Conservation (phyloP, 345 rosid species). For the Populus alba region DNA sequence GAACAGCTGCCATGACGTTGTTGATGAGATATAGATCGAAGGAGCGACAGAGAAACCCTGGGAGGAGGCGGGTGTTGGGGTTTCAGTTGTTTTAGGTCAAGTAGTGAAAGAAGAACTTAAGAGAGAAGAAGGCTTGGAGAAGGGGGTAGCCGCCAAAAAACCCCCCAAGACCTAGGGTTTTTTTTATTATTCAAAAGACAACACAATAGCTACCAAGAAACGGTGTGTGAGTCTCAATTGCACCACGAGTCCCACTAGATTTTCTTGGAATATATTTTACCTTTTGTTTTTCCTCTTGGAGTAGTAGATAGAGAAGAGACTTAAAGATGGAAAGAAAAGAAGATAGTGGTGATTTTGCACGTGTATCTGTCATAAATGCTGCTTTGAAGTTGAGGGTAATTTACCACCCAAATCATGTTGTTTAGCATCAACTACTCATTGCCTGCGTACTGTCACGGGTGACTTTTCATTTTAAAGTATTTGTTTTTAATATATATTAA, state of each 20-base stretch:
- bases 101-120: neutral
- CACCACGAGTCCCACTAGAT: neutral
- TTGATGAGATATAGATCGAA: neutral
- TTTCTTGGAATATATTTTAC: too few species aligned
- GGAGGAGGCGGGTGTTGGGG: neutral
- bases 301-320: too few species aligned
- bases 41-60: conserved; percentile 37
- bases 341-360: too few species aligned
- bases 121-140: conserved; percentile 25
- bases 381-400: too few species aligned
- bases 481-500: too few species aligned
- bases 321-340: too few species aligned
- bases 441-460: too few species aligned
- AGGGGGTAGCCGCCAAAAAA: conserved; percentile 44
- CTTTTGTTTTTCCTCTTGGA: too few species aligned
- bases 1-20: conserved; percentile 42
- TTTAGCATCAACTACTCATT: too few species aligned
- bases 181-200: neutral
- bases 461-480: too few species aligned
- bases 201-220: neutral
- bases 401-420: too few species aligned
- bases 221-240: neutral
- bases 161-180: conserved; percentile 36
- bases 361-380: too few species aligned
- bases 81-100: neutral